These are phyloP conservation scores for Alternaria ethzedia DNA, from an alignment of 2,329 filamentous ascomycete genomes.

Conservation along the genomic window DNA sequence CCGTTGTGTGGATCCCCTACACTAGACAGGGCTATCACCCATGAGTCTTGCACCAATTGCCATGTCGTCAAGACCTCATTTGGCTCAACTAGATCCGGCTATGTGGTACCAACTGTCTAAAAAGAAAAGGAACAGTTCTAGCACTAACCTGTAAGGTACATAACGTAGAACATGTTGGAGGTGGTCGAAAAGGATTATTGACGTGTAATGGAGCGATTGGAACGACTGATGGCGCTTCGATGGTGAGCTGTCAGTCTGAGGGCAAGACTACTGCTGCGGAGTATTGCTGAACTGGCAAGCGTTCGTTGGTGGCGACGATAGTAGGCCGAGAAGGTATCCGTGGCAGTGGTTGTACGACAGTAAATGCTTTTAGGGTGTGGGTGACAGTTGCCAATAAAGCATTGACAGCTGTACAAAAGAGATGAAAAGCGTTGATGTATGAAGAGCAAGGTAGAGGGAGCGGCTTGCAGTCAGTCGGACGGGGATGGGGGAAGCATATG, in stretches of 20 bases:
- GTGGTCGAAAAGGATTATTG: constrained; percentile 15
- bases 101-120: constrained; percentile 4
- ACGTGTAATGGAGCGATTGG: constrained; percentile 34
- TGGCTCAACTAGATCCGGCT: neutral
- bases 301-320: constrained; percentile 41
- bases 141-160: constrained; percentile 53
- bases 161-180: constrained; percentile 51
- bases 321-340: constrained; percentile 37
- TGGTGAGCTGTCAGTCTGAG: constrained; percentile 33
- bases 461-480: constrained; percentile 46
- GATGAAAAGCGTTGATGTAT: constrained; percentile 38
- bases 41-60: constrained; percentile 4
- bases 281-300: constrained; percentile 43
- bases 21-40: constrained; percentile 33
- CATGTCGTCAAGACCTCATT: neutral
- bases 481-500: constrained; percentile 44
- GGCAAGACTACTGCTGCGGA: constrained; percentile 28
- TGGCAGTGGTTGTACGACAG: constrained; percentile 49
- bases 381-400: constrained; percentile 45
- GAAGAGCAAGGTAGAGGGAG: constrained; percentile 45
- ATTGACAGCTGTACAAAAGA: constrained; percentile 46
- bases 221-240: constrained; percentile 29
- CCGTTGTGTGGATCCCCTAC: constrained; percentile 7
- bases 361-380: constrained; percentile 30
- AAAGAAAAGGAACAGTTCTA: neutral